phyloP scores from a whole-genome alignment of 441 rosid genomes.

The Syzygium malaccense region DNA sequence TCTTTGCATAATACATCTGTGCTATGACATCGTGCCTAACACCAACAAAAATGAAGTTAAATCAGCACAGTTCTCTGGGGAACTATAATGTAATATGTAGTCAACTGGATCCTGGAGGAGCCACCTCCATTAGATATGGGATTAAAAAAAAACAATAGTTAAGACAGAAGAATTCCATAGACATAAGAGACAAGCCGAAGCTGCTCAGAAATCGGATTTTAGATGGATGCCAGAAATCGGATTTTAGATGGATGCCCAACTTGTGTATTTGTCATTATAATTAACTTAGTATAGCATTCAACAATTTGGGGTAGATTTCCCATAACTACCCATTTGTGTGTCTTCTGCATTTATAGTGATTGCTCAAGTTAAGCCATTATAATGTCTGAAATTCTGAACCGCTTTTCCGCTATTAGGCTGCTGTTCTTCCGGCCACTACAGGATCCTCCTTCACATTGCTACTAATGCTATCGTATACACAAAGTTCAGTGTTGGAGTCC shows the following conservation, averaged over 20 bases:
- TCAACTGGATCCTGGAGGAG: not conserved
- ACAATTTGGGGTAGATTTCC: not conserved
- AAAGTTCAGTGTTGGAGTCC: not conserved
- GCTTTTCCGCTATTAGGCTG: not conserved
- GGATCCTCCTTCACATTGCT: not conserved
- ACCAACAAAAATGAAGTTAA: not conserved
- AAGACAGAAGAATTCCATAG: not conserved
- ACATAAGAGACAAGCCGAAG: not conserved
- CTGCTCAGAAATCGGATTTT: not conserved
- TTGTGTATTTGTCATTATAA: not conserved
- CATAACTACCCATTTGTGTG: not conserved
- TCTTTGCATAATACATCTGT: conserved; percentile 72
- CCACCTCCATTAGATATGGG: not conserved
- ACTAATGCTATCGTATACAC: not conserved
- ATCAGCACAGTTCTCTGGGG: not conserved
- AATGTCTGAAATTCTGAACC: not conserved
- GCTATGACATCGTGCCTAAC: conserved; percentile 88
- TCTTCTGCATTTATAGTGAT: not conserved
- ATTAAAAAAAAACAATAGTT: not conserved
- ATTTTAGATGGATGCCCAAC: not conserved
- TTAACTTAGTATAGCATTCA: not conserved
- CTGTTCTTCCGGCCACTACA: not conserved
- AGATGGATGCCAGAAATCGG: not conserved
- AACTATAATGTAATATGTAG: not conserved
- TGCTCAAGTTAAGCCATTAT: not conserved